Evolutionary conservation across 1,284 basidiomycete species (phyloP), one percentile per base, ranked within the genome.

Genomic region (Ceratobasidium papillatum): DNA sequence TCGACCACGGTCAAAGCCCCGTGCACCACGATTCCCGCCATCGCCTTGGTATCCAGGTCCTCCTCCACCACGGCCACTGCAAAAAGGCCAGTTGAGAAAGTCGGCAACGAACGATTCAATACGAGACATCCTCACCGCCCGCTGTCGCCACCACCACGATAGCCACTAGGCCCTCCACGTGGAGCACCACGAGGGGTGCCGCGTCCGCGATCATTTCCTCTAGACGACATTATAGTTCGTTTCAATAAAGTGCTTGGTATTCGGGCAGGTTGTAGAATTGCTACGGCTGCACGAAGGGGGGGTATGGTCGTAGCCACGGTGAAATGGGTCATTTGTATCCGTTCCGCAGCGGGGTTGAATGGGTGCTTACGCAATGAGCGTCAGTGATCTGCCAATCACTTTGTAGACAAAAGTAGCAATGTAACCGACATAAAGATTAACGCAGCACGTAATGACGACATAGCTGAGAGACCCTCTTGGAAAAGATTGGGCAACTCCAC

Each of bases 11-110:
- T 76, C 78, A 32, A 69, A 58, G n/a, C 75, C 58, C 32, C 43
- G 63, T 30, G 45, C 49, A 12, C 82, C 80, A 65, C 80, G 76
- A 51, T 66, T 78, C n/a, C 79, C 76, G 17, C 81, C 83, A 72
- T 82, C 79, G 64, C 80, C 81, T 59, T 79, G 77, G 58, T 82
- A 81, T 41, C 82, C 79, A 25, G 84, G 82, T 41, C 85, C 80
- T 9, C 84, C 22, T 45, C 56, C 56, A n/a, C n/a, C n/a, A 30
- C 59, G 72, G 45, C 66, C 65, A 34, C 56, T 45, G 45, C 63
- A 71, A 11, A 5, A 41, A 56, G 22, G 14, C 17, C n/a, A 17
- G 36, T 25, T 43, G 19, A 34, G 38, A 45, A 38, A 71, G 17
- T 34, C 12, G 32, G 19, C 12, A 30, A 14, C 38, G 17, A 25